Conservation (phyloP, 2,329 filamentous ascomycete species). For the Alternaria ventricosa region DNA sequence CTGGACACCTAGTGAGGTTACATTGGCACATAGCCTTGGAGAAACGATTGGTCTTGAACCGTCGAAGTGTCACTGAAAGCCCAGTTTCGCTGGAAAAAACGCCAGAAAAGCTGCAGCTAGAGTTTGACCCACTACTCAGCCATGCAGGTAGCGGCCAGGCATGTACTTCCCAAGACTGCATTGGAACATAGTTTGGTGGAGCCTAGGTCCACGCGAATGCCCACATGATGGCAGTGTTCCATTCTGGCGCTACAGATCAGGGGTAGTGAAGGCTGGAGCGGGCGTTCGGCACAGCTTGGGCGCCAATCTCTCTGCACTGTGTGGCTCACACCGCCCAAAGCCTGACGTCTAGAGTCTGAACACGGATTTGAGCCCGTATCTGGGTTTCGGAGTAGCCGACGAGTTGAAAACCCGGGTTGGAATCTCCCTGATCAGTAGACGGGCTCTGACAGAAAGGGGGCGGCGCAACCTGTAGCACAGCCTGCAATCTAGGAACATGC, state of each 20-base stretch:
- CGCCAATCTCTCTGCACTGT: constrained; percentile 14
- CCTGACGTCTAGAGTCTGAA: constrained; percentile 5
- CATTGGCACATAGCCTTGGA: neutral
- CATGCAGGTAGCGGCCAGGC: constrained; percentile 1
- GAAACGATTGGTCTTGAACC: neutral
- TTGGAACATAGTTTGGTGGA: constrained; percentile 6
- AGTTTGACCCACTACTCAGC: constrained; percentile 4
- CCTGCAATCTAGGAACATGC: constrained; percentile 7
- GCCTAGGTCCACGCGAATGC: neutral
- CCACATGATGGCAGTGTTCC: neutral
- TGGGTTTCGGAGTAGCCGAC: constrained; percentile 19
- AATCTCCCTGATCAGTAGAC: neutral
- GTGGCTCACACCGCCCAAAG: constrained; percentile 4
- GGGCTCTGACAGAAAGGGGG: constrained; percentile 11
- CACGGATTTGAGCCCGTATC: constrained; percentile 10
- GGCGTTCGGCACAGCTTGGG: constrained; percentile 10
- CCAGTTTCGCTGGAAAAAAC: constrained; percentile 9
- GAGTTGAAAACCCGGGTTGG: neutral
- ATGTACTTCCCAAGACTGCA: constrained; percentile 13
- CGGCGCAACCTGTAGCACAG: constrained; percentile 2
- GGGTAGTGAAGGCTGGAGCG: constrained; percentile 5
- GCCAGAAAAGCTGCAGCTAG: constrained; percentile 11
- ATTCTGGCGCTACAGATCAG: constrained; percentile 9
- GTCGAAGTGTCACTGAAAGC: neutral
- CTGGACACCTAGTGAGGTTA: neutral